Base-by-base conservation (phyloP, 257 asterid genomes). In the Fraxinus excelsior region DNA sequence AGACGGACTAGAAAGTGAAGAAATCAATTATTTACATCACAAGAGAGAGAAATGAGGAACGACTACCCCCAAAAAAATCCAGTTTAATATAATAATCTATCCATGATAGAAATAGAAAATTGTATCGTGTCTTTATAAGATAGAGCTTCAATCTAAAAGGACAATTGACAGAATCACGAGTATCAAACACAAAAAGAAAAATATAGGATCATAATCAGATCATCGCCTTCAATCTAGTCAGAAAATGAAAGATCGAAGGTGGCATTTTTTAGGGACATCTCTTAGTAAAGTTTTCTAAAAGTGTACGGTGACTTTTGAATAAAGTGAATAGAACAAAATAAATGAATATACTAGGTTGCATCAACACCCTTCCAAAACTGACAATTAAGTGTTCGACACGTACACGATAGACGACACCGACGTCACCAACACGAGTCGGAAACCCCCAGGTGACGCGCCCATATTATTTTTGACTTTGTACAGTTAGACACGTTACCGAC, bases 91-190 rank as follows among this genome's bases (percentile, higher is more conserved):
- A 70, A 40, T 62, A 5, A 64, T 62, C 13, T 25, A 65, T 65
- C 67, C 26, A 72, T 12, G 21, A 76, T 19, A 8, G 28, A 34
- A 79, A 49, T 21, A 66, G n/a, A 58, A 76, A 60, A 74, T 51
- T 56, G 51, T 76, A 58, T 25, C 31, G 25, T 49, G 21, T 12
- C 67, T 49, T 28, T 26, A 68, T 71, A 70, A n/a, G 28, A 35
- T 65, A 19, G 28, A 18, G 70, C 74, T 35, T 46, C 64, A 40
- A 35, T 34, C 38, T 26, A 16, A 51, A 71, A 11, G 40, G 70
- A 31, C 28, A 2, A 42, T 38, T 4, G 21, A 72, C 38, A n/a
- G 21, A 81, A 42, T 62, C 60, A 73, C 23, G 46, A 51, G 70
- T 5, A 68, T 51, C n/a, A 67, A 62, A 65, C 18, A 64, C 29